Evolutionary conservation across 2,329 filamentous ascomycete genomes (phyloP).

Genomic region (Ascochyta koolunga): DNA sequence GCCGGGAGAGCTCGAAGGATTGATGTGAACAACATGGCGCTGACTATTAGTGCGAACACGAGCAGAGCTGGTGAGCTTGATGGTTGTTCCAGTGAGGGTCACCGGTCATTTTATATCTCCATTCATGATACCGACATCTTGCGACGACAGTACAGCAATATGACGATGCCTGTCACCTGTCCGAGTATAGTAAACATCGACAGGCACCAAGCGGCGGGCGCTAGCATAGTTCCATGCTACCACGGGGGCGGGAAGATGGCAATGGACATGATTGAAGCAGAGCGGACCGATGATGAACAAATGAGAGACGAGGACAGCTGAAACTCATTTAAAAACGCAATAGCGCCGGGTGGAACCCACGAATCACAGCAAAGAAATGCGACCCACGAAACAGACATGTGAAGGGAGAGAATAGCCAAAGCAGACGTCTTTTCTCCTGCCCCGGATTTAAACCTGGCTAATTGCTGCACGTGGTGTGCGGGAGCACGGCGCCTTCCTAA

Average conservation of each 20-base stretch:
- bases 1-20: constrained; percentile 23
- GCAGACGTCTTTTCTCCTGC: constrained; percentile 11
- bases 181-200: constrained; percentile 14
- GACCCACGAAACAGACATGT: constrained; percentile 17
- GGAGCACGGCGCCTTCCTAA: constrained; percentile 22
- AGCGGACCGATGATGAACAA: constrained; percentile 24
- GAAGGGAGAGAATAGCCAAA: constrained; percentile 18
- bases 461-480: constrained; percentile 21
- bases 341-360: constrained; percentile 17
- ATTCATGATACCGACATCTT: constrained; percentile 2
- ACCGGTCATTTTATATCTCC: constrained; percentile 7
- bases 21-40: constrained; percentile 24
- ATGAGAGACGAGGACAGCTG: constrained; percentile 16
- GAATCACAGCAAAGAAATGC: constrained; percentile 8
- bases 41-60: not conserved
- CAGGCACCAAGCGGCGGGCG: constrained; percentile 19
- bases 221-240: constrained; percentile 20
- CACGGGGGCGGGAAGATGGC: constrained; percentile 11
- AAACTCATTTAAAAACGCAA: constrained; percentile 18
- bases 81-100: not conserved
- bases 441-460: constrained; percentile 24
- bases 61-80: constrained; percentile 7
- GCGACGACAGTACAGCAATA: not conserved
- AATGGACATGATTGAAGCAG: constrained; percentile 9
- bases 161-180: not conserved